Percentiles rank a stretch among this genome's conserved stretches.
These are phyloP conservation scores for Phascolomyces articulosus DNA, from an alignment of 371 early-diverging fungal species.

Conservation along the genomic window DNA sequence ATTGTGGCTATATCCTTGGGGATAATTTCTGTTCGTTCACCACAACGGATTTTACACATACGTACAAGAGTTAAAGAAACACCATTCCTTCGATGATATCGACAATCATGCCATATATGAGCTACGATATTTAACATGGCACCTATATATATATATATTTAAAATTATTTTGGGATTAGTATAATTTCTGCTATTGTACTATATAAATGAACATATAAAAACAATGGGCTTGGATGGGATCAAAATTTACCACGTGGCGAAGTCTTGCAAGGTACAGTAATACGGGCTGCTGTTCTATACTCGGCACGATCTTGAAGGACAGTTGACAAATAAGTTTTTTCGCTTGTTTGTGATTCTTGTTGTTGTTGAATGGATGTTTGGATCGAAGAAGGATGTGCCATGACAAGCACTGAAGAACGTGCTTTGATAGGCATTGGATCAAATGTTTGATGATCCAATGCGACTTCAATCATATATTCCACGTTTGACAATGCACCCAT, in stretches of 20 bases:
- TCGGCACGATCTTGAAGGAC: constrained; percentile 3
- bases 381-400: background rate
- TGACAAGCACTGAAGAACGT: background rate
- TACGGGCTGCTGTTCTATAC: constrained; percentile 9
- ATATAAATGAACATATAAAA: no score
- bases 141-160: background rate
- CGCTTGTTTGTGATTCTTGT: constrained; percentile 8
- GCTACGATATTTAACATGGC: constrained; percentile 3
- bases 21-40: constrained; percentile 8
- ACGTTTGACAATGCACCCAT: constrained; percentile 3
- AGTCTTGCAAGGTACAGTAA: constrained; percentile 14
- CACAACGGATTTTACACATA: constrained; percentile 4
- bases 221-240: background rate
- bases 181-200: no score
- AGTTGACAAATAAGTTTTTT: constrained; percentile 1
- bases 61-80: constrained; percentile 8
- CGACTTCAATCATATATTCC: constrained; percentile 3
- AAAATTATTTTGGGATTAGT: no score
- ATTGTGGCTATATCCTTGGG: background rate
- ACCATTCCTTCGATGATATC: background rate
- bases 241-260: constrained; percentile 5
- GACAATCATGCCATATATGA: constrained; percentile 17
- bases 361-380: background rate
- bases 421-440: constrained; percentile 7
- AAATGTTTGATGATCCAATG: constrained; percentile 7